A percentile compares a stretch with the other conserved stretches of the same genome.
phyloP scores from a whole-genome alignment of 2,329 filamentous ascomycete species.

The Hypoxylon sp. region DNA sequence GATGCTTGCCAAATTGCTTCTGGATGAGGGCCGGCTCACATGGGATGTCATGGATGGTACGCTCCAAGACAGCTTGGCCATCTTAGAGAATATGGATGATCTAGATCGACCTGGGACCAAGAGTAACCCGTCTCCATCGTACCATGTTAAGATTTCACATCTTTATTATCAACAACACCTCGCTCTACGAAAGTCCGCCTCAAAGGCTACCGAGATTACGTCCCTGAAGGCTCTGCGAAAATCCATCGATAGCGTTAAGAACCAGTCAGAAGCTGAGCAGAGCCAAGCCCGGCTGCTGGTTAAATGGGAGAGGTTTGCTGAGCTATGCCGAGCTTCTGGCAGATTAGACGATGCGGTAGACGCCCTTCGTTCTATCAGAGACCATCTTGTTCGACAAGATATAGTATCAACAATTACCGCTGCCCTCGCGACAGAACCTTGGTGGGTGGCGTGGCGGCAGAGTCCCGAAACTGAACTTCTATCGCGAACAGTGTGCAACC shows the following conservation, averaged over 20 bases:
- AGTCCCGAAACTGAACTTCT: slow-evolving; percentile 65
- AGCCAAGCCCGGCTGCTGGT: slow-evolving; percentile 70
- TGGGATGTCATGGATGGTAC: slow-evolving; percentile 71
- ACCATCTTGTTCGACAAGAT: slow-evolving; percentile 70
- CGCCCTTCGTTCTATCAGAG: slow-evolving; percentile 71
- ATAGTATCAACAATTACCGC: slow-evolving; percentile 67
- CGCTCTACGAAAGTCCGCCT: slow-evolving; percentile 61
- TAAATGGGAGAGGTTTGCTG: slow-evolving; percentile 77
- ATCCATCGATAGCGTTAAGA: slow-evolving; percentile 73
- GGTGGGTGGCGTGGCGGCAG: slow-evolving; percentile 66
- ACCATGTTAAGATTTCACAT: slow-evolving; percentile 77
- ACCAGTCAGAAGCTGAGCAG: slow-evolving; percentile 66
- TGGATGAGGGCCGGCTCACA: slow-evolving; percentile 61
- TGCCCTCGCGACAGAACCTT: slow-evolving; percentile 63
- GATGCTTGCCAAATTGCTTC: slow-evolving; percentile 66
- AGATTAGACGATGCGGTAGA: slow-evolving; percentile 69
- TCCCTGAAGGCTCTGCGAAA: slow-evolving; percentile 71
- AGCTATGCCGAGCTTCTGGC: slow-evolving; percentile 67
- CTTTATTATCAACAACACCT: slow-evolving; percentile 76
- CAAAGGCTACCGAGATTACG: slow-evolving; percentile 57
- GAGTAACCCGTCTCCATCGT: slow-evolving; percentile 56
- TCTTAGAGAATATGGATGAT: slow-evolving; percentile 67
- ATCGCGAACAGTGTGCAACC: slow-evolving; percentile 69
- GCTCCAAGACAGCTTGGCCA: slow-evolving; percentile 67
- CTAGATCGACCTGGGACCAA: slow-evolving; percentile 46